Conservation (phyloP, 495 filamentous ascomycete genomes). For the Aspergillus biplanus region DNA sequence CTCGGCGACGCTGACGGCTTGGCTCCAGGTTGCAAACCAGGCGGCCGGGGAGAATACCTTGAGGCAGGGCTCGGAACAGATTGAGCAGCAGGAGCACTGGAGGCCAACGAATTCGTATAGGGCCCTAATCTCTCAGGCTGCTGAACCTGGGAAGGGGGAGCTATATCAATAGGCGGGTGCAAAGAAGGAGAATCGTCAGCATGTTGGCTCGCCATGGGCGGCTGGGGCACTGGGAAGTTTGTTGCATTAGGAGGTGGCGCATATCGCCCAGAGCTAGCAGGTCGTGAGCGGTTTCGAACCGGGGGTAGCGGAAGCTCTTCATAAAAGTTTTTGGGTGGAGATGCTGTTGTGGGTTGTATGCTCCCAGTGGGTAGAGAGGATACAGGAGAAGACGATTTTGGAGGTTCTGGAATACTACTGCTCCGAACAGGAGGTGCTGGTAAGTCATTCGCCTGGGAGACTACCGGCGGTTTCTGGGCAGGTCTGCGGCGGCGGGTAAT, state of each 20-base stretch:
- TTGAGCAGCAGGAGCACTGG: constrained; percentile 35
- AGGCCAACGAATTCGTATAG: constrained; percentile 52
- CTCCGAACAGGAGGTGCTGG: constrained; percentile 55
- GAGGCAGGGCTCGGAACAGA: constrained; percentile 42
- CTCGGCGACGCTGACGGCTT: constrained; percentile 40
- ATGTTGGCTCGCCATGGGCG: constrained; percentile 25
- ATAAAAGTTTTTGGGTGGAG: constrained; percentile 70
- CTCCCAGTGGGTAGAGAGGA: constrained; percentile 29
- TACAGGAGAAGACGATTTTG: constrained; percentile 29
- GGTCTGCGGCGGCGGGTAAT: constrained; percentile 69
- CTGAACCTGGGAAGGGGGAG: constrained; percentile 44
- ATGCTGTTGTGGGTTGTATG: constrained; percentile 36
- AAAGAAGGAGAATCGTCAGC: constrained; percentile 32
- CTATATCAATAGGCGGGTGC: constrained; percentile 16
- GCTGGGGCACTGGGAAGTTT: constrained; percentile 16
- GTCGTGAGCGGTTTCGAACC: constrained; percentile 50
- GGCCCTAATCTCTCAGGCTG: constrained; percentile 64
- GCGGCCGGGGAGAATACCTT: constrained; percentile 46
- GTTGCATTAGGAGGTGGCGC: constrained; percentile 44
- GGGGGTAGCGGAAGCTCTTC: constrained; percentile 78
- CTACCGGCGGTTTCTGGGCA: constrained; percentile 40
- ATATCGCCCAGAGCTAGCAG: constrained; percentile 54
- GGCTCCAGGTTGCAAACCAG: constrained; percentile 33
- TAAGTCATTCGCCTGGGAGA: constrained; percentile 29
- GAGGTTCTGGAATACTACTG: constrained; percentile 56